Conservation (phyloP, 202 grass and related monocot genomes). For the Schoenoplectus triqueter region DNA sequence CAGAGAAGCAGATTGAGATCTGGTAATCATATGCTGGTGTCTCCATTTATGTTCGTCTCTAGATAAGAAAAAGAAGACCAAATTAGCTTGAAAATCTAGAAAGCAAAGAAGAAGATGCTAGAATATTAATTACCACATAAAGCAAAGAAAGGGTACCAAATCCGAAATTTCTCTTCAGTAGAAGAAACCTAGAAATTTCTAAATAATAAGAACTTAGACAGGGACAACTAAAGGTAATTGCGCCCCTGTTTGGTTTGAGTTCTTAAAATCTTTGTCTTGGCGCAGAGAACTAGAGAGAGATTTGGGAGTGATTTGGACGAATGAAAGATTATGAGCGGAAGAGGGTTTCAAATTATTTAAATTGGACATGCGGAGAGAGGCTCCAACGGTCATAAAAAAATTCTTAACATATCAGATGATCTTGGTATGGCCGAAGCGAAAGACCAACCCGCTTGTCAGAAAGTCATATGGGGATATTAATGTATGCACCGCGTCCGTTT, state of each 20-base stretch:
- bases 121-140: background rate
- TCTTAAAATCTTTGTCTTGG: background rate
- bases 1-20: conserved; percentile 49
- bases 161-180: background rate
- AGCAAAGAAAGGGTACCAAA: too few relatives aligned
- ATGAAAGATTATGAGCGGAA: background rate
- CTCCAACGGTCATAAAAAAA: conserved; percentile 5
- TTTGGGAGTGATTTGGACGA: background rate
- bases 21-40: conserved; percentile 68
- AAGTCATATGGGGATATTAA: background rate
- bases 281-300: background rate
- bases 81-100: background rate
- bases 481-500: background rate
- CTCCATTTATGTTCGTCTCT: conserved; percentile 53
- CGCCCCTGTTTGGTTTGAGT: background rate
- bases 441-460: background rate
- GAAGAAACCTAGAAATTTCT: background rate
- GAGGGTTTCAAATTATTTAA: conserved; percentile 31
- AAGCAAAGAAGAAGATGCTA: background rate
- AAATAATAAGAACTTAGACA: background rate
- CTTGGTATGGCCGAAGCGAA: background rate
- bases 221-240: background rate
- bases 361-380: background rate
- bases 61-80: background rate
- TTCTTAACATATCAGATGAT: background rate